These are phyloP conservation scores for Cinnamomum micranthum DNA, from an alignment of 164 flowering plant genomes.

Conservation along the genomic window DNA sequence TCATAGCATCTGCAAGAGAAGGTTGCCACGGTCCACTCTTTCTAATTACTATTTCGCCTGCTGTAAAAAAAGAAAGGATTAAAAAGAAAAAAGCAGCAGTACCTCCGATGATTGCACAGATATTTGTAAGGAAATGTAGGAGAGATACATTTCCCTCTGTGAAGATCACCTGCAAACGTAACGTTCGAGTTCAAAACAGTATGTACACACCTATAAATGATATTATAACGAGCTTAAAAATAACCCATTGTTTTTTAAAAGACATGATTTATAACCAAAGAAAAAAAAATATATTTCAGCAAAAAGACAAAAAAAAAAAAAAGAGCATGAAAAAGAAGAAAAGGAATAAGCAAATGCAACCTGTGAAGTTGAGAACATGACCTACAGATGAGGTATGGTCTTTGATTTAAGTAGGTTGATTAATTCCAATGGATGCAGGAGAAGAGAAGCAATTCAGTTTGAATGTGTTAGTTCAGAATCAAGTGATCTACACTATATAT, in stretches of 20 bases:
- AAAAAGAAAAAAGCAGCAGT: not conserved
- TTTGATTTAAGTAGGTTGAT: too few species aligned
- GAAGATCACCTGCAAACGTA: slow-evolving; percentile 48
- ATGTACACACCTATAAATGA: too few species aligned
- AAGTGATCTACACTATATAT: too few species aligned
- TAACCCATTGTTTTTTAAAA: too few species aligned
- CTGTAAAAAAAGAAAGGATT: not conserved
- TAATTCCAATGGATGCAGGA: too few species aligned
- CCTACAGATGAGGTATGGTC: not conserved
- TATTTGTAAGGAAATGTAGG: slow-evolving; percentile 59
- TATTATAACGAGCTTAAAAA: too few species aligned
- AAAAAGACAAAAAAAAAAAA: too few species aligned
- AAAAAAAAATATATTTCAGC: too few species aligned
- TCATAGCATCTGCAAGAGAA: not conserved
- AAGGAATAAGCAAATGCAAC: too few species aligned
- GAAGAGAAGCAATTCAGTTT: too few species aligned
- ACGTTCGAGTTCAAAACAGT: not conserved
- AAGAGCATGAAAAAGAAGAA: not conserved
- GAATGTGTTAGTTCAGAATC: too few species aligned
- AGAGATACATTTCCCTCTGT: slow-evolving; percentile 48
- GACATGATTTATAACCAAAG: too few species aligned
- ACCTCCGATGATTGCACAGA: slow-evolving; percentile 83
- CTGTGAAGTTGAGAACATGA: not conserved
- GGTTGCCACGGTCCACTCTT: not conserved
- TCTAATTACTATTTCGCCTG: not conserved